Percentiles rank a stretch among this genome's conserved stretches.
These are phyloP conservation scores for Leucocoprinus sp. DNA, from an alignment of 768 basidiomycete genomes.

Conservation along the genomic window DNA sequence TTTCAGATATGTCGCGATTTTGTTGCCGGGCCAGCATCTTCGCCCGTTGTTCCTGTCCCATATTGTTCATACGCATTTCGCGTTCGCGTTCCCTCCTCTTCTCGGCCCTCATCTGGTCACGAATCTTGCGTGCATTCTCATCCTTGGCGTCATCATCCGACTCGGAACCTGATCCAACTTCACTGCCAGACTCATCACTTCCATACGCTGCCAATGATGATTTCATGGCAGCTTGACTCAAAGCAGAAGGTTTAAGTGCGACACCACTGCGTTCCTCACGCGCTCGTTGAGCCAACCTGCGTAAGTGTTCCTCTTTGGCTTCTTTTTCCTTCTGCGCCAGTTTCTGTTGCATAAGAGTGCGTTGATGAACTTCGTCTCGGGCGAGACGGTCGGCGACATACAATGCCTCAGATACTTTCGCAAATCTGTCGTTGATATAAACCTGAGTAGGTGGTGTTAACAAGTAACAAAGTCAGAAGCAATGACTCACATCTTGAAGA, in stretches of 20 bases:
- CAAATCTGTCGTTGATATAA: slow-evolving; percentile 98
- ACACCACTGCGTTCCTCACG: slow-evolving; percentile 89
- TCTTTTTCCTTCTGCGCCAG: slow-evolving; percentile 98
- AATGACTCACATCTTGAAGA: slow-evolving; percentile 79
- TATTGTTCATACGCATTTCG: slow-evolving; percentile 98
- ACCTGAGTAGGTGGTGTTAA: slow-evolving; percentile 40
- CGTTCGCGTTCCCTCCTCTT: slow-evolving; percentile 91
- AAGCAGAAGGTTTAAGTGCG: slow-evolving; percentile 56
- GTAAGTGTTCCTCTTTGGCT: slow-evolving; percentile 91
- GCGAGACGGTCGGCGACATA: slow-evolving; percentile 96
- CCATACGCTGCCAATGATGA: slow-evolving; percentile 81
- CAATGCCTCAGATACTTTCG: slow-evolving; percentile 94
- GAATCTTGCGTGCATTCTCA: slow-evolving; percentile 76
- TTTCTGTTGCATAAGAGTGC: slow-evolving; percentile 96
- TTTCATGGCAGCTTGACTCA: slow-evolving; percentile 62
- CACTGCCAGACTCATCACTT: slow-evolving; percentile 54
- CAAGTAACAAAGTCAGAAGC: background rate
- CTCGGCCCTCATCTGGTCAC: slow-evolving; percentile 87
- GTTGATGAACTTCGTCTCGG: slow-evolving; percentile 94
- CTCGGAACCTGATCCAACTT: slow-evolving; percentile 42
- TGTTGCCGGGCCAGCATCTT: slow-evolving; percentile 94
- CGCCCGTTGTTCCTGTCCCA: slow-evolving; percentile 95
- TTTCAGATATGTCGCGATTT: slow-evolving; percentile 98
- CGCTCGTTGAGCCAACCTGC: slow-evolving; percentile 89
- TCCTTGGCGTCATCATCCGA: slow-evolving; percentile 56